A percentile compares a stretch with the other conserved stretches of the same genome.
phyloP scores from a whole-genome alignment of 1,139 yeast species.

The Candida dubliniensis region DNA sequence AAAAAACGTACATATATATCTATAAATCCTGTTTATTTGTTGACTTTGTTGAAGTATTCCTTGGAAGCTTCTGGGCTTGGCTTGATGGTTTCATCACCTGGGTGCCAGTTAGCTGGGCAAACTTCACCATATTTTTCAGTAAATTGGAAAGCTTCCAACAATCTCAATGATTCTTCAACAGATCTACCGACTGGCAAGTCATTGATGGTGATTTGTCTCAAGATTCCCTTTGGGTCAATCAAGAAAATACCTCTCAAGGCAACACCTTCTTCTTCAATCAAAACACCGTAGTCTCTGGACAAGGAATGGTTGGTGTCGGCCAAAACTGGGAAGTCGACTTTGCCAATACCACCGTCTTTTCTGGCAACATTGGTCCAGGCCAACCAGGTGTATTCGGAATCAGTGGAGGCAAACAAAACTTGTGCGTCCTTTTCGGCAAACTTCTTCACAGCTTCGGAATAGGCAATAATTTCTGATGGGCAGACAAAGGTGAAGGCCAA shows the following conservation, averaged over 20 bases:
- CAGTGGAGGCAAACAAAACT: constrained; percentile 94
- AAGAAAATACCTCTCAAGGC: constrained; percentile 97
- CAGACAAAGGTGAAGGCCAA: constrained; percentile 98
- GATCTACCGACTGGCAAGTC: constrained; percentile 99
- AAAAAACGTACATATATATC: background rate
- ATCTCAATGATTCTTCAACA: constrained; percentile 95
- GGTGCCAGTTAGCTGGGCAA: constrained; percentile 99
- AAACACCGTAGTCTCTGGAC: constrained; percentile 94
- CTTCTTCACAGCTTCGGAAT: constrained; percentile 90
- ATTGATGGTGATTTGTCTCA: constrained; percentile 96
- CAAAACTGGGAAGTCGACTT: constrained; percentile 87
- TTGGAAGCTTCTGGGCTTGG: constrained; percentile 81
- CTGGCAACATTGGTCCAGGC: constrained; percentile 98
- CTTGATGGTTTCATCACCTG: constrained; percentile 93
- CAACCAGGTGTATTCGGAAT: constrained; percentile 93
- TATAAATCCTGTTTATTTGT: constrained; percentile 21
- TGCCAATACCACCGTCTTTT: constrained; percentile 98
- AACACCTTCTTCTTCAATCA: constrained; percentile 91
- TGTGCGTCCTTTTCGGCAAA: constrained; percentile 85
- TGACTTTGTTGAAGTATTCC: constrained; percentile 72
- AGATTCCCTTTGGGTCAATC: constrained; percentile 91
- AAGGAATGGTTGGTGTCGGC: constrained; percentile 97
- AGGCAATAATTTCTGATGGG: constrained; percentile 98
- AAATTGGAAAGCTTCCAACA: constrained; percentile 98
- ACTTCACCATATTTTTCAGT: constrained; percentile 98